These are phyloP conservation scores for Escallonia herrerae DNA, from an alignment of 129 eudicot species.

Conservation along the genomic window DNA sequence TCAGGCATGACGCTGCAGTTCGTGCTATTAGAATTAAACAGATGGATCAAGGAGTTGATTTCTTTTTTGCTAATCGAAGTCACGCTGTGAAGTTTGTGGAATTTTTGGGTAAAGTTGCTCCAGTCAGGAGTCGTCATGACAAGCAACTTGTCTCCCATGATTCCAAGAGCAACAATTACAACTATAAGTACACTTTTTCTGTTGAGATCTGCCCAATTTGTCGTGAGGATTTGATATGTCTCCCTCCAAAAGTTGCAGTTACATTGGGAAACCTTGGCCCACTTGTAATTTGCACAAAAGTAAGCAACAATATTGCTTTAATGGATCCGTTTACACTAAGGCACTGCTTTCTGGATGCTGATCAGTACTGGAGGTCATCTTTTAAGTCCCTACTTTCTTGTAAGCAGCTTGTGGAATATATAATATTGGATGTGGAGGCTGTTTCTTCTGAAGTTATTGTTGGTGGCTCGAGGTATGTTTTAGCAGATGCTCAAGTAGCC, in stretches of 20 bases:
- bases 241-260: slow-evolving; percentile 46
- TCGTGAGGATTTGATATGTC: slow-evolving; percentile 62
- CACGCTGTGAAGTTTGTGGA: slow-evolving; percentile 61
- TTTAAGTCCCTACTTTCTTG: slow-evolving; percentile 41
- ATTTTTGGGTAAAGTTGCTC: slow-evolving; percentile 52
- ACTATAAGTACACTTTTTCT: slow-evolving; percentile 52
- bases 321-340: slow-evolving; percentile 43
- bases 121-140: slow-evolving; percentile 36
- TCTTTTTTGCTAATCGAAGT: slow-evolving; percentile 56
- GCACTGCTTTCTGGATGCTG: slow-evolving; percentile 40
- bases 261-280: slow-evolving; percentile 56
- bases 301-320: slow-evolving; percentile 43
- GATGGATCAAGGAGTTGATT: slow-evolving; percentile 60
- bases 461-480: slow-evolving; percentile 42
- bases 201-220: slow-evolving; percentile 63
- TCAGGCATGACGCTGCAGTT: slow-evolving; percentile 64
- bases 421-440: slow-evolving; percentile 34
- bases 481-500: slow-evolving; percentile 64
- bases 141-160: slow-evolving; percentile 69
- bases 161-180: slow-evolving; percentile 45
- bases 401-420: slow-evolving; percentile 49
- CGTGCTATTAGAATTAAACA: slow-evolving; percentile 48
- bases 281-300: slow-evolving; percentile 53
- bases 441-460: slow-evolving; percentile 31
- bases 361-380: slow-evolving; percentile 50